Conservation (phyloP, 768 basidiomycete species). For the Tulasnella sp. region DNA sequence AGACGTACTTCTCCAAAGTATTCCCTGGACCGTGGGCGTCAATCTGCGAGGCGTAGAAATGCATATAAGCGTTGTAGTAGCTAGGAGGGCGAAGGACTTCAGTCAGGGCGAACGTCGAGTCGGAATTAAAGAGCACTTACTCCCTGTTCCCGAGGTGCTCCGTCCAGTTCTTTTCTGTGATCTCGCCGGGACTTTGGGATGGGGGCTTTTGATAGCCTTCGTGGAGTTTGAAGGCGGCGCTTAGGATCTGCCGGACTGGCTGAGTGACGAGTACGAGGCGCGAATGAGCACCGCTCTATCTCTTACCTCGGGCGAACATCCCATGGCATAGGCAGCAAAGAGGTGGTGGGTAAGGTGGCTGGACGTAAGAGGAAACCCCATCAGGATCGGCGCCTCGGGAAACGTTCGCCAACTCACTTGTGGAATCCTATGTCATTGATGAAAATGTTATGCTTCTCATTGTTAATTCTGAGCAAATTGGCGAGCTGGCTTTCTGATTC, state of each 20-base stretch:
- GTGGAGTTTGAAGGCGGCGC: slow-evolving; percentile 42
- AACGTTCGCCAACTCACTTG: slow-evolving; percentile 42
- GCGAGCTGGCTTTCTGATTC: background rate
- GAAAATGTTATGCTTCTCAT: slow-evolving; percentile 52
- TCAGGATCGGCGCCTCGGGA: slow-evolving; percentile 5
- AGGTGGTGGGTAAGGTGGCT: slow-evolving; percentile 58
- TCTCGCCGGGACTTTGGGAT: slow-evolving; percentile 44
- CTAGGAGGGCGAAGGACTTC: slow-evolving; percentile 36
- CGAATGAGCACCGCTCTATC: background rate
- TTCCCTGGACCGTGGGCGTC: slow-evolving; percentile 43
- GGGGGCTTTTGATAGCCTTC: slow-evolving; percentile 40
- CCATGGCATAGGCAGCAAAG: slow-evolving; percentile 58
- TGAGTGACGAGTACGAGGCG: background rate
- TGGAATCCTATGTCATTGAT: slow-evolving; percentile 48
- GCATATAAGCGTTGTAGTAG: slow-evolving; percentile 56
- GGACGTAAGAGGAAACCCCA: slow-evolving; percentile 27
- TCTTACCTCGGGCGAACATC: slow-evolving; percentile 31
- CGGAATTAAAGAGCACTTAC: slow-evolving; percentile 39
- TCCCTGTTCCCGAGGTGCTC: slow-evolving; percentile 55
- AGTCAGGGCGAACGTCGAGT: too few species aligned
- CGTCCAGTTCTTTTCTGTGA: slow-evolving; percentile 48
- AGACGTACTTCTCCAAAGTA: slow-evolving; percentile 59
- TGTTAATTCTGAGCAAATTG: slow-evolving; percentile 33
- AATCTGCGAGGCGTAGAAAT: slow-evolving; percentile 48
- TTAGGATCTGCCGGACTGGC: slow-evolving; percentile 36